Evolutionary conservation across 441 rosid genomes (phyloP), one percentile per base, ranked within the genome.

Genomic region (Theobroma grandiflorum): DNA sequence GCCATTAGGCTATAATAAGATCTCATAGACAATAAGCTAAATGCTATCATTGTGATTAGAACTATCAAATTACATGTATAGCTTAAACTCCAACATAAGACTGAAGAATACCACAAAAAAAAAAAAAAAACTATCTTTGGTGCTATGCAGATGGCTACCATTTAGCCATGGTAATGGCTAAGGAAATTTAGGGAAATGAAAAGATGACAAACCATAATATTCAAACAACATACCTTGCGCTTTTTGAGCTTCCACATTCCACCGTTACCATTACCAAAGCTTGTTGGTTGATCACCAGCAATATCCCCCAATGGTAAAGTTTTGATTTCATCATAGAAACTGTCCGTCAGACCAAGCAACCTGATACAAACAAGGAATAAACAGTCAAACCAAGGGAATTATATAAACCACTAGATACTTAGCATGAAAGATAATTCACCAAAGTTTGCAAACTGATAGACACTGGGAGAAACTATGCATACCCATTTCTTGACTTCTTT

Each of bases 401-500:
- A 61, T n/a, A 45, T 50, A 33, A 55, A 45, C 50, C 4, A 35
- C 37, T 15, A 77, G 8, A 12, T 33, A 26, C 15, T 63, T 49
- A 33, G 47, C 35, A 49, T 26, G 63, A 52, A 63, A 33, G 43
- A 37, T 37, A 6, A 6, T 72, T 70, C 49, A 7, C 42, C 65
- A 8, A n/a, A 77, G n/a, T 58, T 49, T 45, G 8, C 43, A 52
- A 33, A 22, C 31, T 43, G 69, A 74, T 18, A 35, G 76, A 72
- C 76, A 77, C 26, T 40, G 63, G 64, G 18, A 72, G 67, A 40
- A 74, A 77, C 18, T 6, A 74, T 42, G 70, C 88, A 15, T 91
- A 95, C 97, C 99, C 99, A 81, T 87, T 90, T 86, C 91, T 86
- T 73, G 97, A 90, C 86, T 93, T 91, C 87, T 84, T 83, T 78